These are phyloP conservation scores for Leucaena leucocephala DNA, from an alignment of 306 rosid genomes.

Conservation along the genomic window DNA sequence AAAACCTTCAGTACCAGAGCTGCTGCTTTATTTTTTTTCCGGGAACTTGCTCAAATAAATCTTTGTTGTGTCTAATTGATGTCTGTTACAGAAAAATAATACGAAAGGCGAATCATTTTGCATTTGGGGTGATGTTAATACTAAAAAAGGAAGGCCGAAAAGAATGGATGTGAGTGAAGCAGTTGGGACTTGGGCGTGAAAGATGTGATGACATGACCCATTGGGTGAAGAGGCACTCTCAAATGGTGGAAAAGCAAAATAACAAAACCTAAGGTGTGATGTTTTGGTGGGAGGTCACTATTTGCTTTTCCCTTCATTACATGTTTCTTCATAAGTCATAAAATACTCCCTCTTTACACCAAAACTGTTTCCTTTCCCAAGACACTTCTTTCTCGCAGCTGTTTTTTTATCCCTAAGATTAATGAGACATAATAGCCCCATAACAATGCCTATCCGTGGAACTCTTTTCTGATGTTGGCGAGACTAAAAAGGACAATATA, in stretches of 20 bases:
- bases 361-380: slow-evolving; percentile 10
- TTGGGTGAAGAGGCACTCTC: slow-evolving; percentile 44
- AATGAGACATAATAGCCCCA: neutral
- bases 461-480: neutral
- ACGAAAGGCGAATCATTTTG: slow-evolving; percentile 17
- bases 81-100: neutral
- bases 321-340: slow-evolving; percentile 4
- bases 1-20: neutral
- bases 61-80: neutral
- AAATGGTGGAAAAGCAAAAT: neutral
- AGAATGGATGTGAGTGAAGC: neutral
- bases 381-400: neutral
- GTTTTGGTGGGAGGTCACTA: slow-evolving; percentile 13
- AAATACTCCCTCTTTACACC: neutral
- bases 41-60: neutral
- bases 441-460: neutral
- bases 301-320: neutral
- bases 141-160: neutral
- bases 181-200: neutral
- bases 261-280: slow-evolving; percentile 12
- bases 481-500: neutral
- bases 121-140: neutral
- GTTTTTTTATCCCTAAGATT: neutral
- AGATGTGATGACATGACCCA: neutral
- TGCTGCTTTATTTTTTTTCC: neutral